Evolutionary conservation across 2,329 filamentous ascomycete genomes (phyloP).

Genomic region (Fusarium heterosporum): DNA sequence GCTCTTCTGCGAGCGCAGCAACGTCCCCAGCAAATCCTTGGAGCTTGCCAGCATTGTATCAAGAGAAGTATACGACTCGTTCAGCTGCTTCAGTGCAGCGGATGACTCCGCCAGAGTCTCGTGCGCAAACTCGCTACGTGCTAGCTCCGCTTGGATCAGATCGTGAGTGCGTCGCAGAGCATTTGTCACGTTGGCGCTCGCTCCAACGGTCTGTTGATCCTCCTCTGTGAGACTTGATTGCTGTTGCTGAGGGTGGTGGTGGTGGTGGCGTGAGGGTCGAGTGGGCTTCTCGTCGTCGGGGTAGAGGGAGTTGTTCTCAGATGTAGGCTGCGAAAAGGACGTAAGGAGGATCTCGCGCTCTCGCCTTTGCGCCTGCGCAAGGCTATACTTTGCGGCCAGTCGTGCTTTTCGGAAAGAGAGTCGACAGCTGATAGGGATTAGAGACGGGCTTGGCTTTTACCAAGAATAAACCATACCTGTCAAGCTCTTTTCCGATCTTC

Average conservation of each 20-base stretch:
- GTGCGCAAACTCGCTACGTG: conserved; percentile 88
- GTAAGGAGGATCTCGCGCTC: conserved; percentile 82
- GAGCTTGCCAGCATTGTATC: conserved; percentile 82
- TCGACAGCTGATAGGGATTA: conserved; percentile 60
- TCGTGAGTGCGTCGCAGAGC: conserved; percentile 88
- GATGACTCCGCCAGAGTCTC: conserved; percentile 89
- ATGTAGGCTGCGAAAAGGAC: conserved; percentile 64
- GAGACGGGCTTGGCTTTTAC: background rate
- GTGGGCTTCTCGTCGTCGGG: conserved; percentile 41
- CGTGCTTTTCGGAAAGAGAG: conserved; percentile 84
- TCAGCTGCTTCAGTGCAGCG: conserved; percentile 81
- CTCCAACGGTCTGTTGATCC: conserved; percentile 78
- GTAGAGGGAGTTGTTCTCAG: conserved; percentile 50
- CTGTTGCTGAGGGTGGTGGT: conserved; percentile 45
- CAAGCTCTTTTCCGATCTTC: conserved; percentile 76
- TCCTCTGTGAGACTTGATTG: conserved; percentile 65
- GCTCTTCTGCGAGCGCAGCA: conserved; percentile 90
- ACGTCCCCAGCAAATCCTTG: conserved; percentile 78
- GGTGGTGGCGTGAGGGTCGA: conserved; percentile 45
- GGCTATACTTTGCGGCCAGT: conserved; percentile 79
- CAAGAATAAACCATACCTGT: conserved; percentile 62
- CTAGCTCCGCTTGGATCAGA: conserved; percentile 85
- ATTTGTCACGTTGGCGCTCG: conserved; percentile 85
- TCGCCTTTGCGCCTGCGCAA: conserved; percentile 77
- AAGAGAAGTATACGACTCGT: conserved; percentile 83